Percentiles rank a stretch among this genome's conserved stretches.
Evolutionary conservation across 1,284 basidiomycete species (phyloP).

Genomic region (Sporisorium scitamineum): DNA sequence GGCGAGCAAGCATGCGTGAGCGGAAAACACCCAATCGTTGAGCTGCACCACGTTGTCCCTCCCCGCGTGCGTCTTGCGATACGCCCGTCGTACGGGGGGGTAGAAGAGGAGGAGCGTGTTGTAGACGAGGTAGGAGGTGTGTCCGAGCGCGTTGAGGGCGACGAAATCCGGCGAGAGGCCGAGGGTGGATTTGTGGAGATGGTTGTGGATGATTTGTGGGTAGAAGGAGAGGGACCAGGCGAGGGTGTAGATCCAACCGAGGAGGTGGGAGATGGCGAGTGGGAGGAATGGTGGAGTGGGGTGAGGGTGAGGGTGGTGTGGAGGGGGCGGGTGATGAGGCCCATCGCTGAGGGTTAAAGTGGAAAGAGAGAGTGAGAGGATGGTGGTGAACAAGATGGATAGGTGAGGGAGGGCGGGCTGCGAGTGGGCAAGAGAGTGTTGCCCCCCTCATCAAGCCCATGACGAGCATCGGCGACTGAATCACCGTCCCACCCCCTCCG

Average conservation of each 20-base stretch:
- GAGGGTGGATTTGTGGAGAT: constrained; percentile 21
- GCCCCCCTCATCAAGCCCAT: too few relatives aligned
- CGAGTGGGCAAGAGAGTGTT: too few relatives aligned
- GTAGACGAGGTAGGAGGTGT: constrained; percentile 53
- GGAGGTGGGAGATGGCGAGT: constrained; percentile 31
- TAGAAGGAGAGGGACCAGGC: constrained; percentile 66
- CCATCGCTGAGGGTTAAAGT: constrained; percentile 7
- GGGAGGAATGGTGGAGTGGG: background rate
- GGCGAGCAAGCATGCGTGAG: constrained; percentile 47
- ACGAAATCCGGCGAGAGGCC: constrained; percentile 63
- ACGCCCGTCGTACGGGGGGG: constrained; percentile 45
- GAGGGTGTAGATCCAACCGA: constrained; percentile 62
- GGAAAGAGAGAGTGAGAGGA: too few relatives aligned
- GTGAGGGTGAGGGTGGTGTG: constrained; percentile 9
- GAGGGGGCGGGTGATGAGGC: constrained; percentile 6
- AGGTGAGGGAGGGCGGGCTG: too few relatives aligned
- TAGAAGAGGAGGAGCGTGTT: constrained; percentile 49
- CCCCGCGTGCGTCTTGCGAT: constrained; percentile 44
- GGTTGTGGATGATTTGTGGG: constrained; percentile 60
- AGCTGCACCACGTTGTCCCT: constrained; percentile 50
- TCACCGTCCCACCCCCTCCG: too few relatives aligned
- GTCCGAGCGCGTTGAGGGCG: constrained; percentile 56
- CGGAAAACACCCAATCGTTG: constrained; percentile 57
- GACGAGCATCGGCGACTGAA: background rate
- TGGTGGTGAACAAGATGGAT: too few relatives aligned